A percentile compares a stretch with the other conserved stretches of the same genome.
phyloP scores from a whole-genome alignment of 257 asterid species.

The Petrea volubilis region DNA sequence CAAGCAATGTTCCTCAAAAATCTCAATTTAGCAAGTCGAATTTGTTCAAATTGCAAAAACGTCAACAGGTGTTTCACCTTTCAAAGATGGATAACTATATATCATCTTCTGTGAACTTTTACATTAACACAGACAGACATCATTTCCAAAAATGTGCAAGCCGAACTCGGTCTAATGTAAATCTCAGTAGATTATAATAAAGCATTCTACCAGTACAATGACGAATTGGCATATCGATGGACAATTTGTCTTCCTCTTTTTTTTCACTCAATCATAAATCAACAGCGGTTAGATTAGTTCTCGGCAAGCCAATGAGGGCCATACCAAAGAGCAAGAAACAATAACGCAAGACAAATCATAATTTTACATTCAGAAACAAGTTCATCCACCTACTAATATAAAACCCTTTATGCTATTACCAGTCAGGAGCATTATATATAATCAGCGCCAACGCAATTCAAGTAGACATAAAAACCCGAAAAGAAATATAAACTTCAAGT shows the following conservation, averaged over 20 bases:
- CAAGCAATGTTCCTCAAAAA: no score
- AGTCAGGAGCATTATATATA: background rate
- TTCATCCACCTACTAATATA: background rate
- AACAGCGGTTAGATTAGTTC: no score
- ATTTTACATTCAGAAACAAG: background rate
- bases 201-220: background rate
- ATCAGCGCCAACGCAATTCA: background rate
- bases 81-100: no score
- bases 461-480: background rate
- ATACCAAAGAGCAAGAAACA: background rate
- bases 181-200: background rate
- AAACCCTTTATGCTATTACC: background rate
- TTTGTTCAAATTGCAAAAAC: no score
- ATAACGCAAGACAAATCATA: background rate
- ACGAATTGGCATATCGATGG: background rate
- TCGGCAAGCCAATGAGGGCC: no score
- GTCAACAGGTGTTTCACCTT: no score
- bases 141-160: no score
- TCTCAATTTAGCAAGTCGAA: background rate
- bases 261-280: no score
- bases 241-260: background rate
- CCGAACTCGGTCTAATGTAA: no score
- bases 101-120: no score
- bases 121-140: no score
- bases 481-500: background rate